These are phyloP conservation scores for Neocucurbitaria cava DNA, from an alignment of 2,329 filamentous ascomycete genomes.

Conservation along the genomic window DNA sequence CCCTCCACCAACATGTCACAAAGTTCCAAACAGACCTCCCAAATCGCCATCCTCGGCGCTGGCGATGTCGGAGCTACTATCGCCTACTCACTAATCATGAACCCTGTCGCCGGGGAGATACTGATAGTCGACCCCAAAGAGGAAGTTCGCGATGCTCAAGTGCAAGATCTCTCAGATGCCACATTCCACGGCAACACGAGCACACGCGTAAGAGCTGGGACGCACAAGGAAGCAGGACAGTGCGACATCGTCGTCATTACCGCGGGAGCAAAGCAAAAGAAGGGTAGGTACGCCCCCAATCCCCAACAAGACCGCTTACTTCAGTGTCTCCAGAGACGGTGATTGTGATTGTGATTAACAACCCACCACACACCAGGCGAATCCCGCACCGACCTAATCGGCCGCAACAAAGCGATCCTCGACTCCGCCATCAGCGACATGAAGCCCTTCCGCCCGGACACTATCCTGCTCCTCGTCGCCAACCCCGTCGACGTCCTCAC, in stretches of 20 bases:
- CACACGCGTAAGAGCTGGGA: conserved; percentile 23
- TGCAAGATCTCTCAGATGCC: conserved; percentile 25
- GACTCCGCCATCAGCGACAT: conserved; percentile 27
- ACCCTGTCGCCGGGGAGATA: conserved; percentile 26
- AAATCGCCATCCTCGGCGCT: conserved; percentile 30
- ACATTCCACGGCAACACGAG: conserved; percentile 28
- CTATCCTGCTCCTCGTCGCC: conserved; percentile 26
- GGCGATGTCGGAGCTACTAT: conserved; percentile 33
- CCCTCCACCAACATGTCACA: conserved; percentile 12
- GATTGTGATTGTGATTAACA: no score
- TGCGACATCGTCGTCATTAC: conserved; percentile 32
- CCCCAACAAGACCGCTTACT: no score
- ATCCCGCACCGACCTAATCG: conserved; percentile 26
- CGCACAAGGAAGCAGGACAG: conserved; percentile 31
- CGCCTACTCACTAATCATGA: conserved; percentile 33
- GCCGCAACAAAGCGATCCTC: conserved; percentile 30
- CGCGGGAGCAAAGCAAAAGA: conserved; percentile 28
- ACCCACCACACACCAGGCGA: conserved; percentile 15
- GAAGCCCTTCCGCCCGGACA: conserved; percentile 23
- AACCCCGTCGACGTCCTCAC: conserved; percentile 33
- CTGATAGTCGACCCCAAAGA: conserved; percentile 30
- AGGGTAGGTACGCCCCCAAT: conserved; percentile 18
- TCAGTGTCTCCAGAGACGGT: no score
- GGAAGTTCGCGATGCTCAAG: conserved; percentile 26
- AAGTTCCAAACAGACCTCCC: conserved; percentile 24